Base-by-base conservation (phyloP, 2,329 filamentous ascomycete genomes). In the Dothiorella sarmentorum region DNA sequence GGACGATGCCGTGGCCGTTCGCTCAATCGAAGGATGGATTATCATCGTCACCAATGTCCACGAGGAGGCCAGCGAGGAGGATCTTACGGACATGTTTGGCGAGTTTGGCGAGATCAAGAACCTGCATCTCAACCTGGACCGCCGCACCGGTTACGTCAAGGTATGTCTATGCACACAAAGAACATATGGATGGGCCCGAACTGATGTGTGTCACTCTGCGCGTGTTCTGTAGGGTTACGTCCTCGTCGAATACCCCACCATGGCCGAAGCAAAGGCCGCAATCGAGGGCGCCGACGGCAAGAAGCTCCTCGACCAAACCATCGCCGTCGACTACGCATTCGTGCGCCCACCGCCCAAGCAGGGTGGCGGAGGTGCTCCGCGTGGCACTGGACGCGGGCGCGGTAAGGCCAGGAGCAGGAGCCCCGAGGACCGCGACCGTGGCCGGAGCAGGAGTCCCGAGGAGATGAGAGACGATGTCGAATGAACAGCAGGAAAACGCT, bases 81-180 rank as follows among this genome's bases (percentile, higher is more conserved):
- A 89, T 44, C 73, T 94, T 59, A 88, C 88, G 68, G 90, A 94
- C 72, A 82, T 85, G 72, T 94, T 94, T 72, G 88, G 85, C 68
- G 90, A 94, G 67, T 94, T 83, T 69, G 90, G 90, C 66, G 88
- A 93, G 75, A 90, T 94, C 68, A 91, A 91, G 81, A 94, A 94
- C 69, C 71, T 93, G 69, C 90, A 94, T 69, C 75, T 94, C 70
- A 94, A 94, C 70, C 77, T 94, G 62, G 90, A 94, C 71, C 81
- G 90, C 56, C 80, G 90, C 67, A 93, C 88, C 62, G 90, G 90
- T 70, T 94, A 93, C 69, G 90, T 93, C 66, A 94, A 94, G 87
- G 90, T 89, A 68, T 10, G 47, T 38, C 15, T 31, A 3, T 44
- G 15, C 29, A 2, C 17, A 4, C 9, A 3, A 27, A 18, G 4